Evolutionary conservation across 2,329 filamentous ascomycete genomes (phyloP).

Genomic region (Sporothrix luriei): DNA sequence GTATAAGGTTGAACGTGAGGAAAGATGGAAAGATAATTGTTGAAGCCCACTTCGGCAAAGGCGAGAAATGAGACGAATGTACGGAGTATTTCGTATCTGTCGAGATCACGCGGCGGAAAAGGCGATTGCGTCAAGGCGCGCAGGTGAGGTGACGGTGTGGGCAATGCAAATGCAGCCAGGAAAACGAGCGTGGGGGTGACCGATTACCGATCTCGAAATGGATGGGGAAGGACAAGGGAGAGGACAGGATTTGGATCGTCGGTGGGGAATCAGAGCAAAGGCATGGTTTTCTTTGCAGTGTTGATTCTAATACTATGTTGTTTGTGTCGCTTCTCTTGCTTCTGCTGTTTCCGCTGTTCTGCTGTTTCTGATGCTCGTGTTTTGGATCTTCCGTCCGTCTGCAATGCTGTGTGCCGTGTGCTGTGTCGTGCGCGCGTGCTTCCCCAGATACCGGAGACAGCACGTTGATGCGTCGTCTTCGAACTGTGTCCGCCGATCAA

Average conservation of each 20-base stretch:
- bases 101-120: neutral
- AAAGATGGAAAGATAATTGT: neutral
- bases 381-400: neutral
- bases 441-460: too few species aligned
- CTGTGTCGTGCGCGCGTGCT: too few species aligned
- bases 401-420: too few species aligned
- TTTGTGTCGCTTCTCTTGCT: neutral
- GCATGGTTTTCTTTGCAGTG: neutral
- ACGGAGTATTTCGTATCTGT: neutral
- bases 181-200: conserved; percentile 27
- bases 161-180: conserved; percentile 14
- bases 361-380: neutral
- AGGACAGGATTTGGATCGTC: neutral
- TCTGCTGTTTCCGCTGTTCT: neutral
- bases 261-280: neutral
- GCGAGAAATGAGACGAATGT: neutral
- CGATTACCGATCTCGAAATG: too few species aligned
- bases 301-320: neutral
- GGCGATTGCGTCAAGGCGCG: neutral
- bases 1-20: too few species aligned
- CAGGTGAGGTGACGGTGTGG: neutral
- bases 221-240: neutral
- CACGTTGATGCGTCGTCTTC: neutral
- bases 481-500: conserved; percentile 1
- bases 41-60: neutral